A percentile compares a stretch with the other conserved stretches of the same genome.
Conservation (phyloP, 2,329 filamentous ascomycete genomes). For the Aspergillus aculeatinus region DNA sequence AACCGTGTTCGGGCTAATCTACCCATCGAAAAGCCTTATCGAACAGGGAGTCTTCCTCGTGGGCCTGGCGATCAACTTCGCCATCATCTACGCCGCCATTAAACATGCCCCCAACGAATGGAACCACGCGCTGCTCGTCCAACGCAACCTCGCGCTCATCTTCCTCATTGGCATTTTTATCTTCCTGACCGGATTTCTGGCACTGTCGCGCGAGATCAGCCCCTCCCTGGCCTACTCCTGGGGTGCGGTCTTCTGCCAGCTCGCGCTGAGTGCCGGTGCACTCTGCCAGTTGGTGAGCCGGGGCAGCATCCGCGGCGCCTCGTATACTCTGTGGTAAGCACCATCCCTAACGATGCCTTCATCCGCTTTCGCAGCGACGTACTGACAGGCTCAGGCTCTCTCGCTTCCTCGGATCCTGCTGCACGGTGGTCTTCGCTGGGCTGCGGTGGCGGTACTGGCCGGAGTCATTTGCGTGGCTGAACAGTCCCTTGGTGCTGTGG, state of each 20-base stretch:
- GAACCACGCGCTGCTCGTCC: slow-evolving; percentile 16
- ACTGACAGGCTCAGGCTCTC: slow-evolving; percentile 10
- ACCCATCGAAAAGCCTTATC: slow-evolving; percentile 13
- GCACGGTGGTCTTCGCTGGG: slow-evolving; percentile 11
- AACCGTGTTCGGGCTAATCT: slow-evolving; percentile 13
- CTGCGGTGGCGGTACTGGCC: slow-evolving; percentile 16
- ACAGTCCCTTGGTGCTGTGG: slow-evolving; percentile 14
- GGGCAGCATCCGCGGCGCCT: slow-evolving; percentile 16
- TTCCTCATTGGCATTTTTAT: slow-evolving; percentile 7
- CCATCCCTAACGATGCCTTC: too few species aligned
- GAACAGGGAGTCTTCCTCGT: slow-evolving; percentile 6
- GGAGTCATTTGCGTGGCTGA: slow-evolving; percentile 14
- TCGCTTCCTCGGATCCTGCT: slow-evolving; percentile 13
- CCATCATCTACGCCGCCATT: slow-evolving; percentile 16
- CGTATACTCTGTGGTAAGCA: slow-evolving; percentile 15
- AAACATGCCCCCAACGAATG: slow-evolving; percentile 16
- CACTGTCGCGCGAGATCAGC: slow-evolving; percentile 11
- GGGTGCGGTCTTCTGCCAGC: slow-evolving; percentile 13
- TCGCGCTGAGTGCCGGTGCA: slow-evolving; percentile 12
- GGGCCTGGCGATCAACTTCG: slow-evolving; percentile 13
- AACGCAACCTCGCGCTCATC: slow-evolving; percentile 10
- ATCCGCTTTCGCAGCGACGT: not conserved
- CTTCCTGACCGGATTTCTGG: slow-evolving; percentile 8
- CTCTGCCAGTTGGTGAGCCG: slow-evolving; percentile 16
- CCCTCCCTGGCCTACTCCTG: slow-evolving; percentile 12